These are phyloP conservation scores for Durusdinium trenchii DNA, from an alignment of 73 alveolate genomes.

Conservation along the genomic window DNA sequence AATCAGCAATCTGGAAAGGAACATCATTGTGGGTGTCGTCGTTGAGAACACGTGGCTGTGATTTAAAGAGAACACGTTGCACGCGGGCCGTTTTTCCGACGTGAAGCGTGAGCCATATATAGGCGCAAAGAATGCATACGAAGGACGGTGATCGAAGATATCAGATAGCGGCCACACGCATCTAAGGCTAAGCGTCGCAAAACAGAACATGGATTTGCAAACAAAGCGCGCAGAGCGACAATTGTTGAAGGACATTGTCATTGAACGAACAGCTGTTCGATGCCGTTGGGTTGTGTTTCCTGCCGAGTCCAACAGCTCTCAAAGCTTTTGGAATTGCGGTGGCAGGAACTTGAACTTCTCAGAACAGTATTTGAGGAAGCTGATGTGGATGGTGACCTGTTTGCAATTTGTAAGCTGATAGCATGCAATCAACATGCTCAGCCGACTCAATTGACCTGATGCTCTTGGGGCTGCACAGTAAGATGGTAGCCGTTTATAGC, in stretches of 20 bases:
- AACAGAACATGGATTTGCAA: conserved; percentile 80
- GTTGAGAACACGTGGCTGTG: conserved; percentile 76
- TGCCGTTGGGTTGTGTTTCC: background rate
- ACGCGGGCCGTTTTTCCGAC: too few relatives aligned
- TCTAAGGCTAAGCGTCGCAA: conserved; percentile 68
- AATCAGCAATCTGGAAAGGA: background rate
- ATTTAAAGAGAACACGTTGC: background rate
- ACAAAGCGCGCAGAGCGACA: conserved; percentile 76
- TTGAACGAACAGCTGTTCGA: background rate
- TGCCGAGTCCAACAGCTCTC: background rate
- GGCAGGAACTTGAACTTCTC: conserved; percentile 83
- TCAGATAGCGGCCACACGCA: background rate
- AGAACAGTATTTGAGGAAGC: conserved; percentile 85
- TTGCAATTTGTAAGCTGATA: background rate
- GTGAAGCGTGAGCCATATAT: background rate
- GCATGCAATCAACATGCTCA: background rate
- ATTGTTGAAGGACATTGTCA: conserved; percentile 41
- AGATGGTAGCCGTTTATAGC: background rate
- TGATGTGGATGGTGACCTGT: conserved; percentile 57
- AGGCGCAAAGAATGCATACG: background rate
- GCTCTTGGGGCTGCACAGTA: background rate
- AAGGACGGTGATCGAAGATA: background rate
- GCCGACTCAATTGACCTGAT: background rate
- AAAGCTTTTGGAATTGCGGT: background rate
- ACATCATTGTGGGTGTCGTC: conserved; percentile 80